Base-by-base conservation (phyloP, 1,284 basidiomycete species). In the Papiliotrema terrestris region DNA sequence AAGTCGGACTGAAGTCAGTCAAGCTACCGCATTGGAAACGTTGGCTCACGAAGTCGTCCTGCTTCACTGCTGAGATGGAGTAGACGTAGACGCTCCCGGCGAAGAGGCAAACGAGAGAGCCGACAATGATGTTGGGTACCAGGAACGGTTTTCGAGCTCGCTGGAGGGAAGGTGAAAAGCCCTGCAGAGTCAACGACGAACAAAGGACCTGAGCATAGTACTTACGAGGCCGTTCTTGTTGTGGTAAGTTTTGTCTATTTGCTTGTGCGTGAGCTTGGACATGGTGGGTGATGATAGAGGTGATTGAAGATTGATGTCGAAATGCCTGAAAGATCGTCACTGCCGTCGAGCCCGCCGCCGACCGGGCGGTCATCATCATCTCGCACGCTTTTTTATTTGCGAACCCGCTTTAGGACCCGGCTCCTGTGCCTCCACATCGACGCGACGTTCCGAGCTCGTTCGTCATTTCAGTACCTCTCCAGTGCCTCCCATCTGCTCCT, bases 61-160 rank as follows among this genome's bases (percentile, higher is more conserved):
- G 92, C 72, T 88, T 91, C 56, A 96, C 92, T 13, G 92, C 91
- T 42, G 84, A 83, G 72, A 98, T 94, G 15, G 92, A 94, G 77
- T 97, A 98, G 9, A 84, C 82, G 84, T 92, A 98, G 17, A 96
- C 86, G 45, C 86, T 85, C n/a, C 84, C 82, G 29, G 84, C 85
- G 73, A 97, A 95, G 1, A 82, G 81, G 43, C 85, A 81, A 55
- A 97, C 83, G 3, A 80, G 71, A 39, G 84, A 61, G 4, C 93
- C 94, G 0, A 89, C 91, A 45, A 95, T 54, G 15, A 86, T 82
- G 74, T 98, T 98, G 62, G 83, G 83, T 35, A 87, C 56, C 29
- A 84, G 82, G 78, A 88, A 98, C 9, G 91, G 93, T 63, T 83
- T 83, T 37, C 94, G 84, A 14, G 94, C 94, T 56, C 94, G 87